These are phyloP conservation scores for Gardenia jasminoides DNA, from an alignment of 257 asterid species.

Conservation along the genomic window DNA sequence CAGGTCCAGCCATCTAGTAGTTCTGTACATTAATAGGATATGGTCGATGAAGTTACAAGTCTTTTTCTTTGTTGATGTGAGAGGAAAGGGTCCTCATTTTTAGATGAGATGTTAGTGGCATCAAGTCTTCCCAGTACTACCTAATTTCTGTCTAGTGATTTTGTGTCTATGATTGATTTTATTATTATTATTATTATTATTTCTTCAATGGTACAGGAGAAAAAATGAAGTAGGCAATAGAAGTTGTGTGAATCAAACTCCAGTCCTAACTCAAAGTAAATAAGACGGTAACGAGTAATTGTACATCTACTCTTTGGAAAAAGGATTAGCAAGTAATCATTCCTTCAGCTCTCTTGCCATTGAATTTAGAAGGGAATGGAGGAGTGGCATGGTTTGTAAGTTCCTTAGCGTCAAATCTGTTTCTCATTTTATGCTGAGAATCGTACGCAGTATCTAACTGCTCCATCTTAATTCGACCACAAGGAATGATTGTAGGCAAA, in stretches of 20 bases:
- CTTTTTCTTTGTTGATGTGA: not conserved
- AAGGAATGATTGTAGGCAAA: no score
- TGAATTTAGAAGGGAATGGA: not conserved
- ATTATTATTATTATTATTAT: not conserved
- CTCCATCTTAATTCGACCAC: no score
- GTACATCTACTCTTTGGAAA: not conserved
- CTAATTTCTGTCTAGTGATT: not conserved
- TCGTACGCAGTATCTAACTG: no score
- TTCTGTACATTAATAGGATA: not conserved
- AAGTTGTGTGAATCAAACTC: not conserved
- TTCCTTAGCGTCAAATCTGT: no score
- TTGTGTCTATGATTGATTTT: not conserved
- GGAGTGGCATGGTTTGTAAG: not conserved
- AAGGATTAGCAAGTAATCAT: not conserved
- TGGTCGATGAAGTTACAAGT: not conserved
- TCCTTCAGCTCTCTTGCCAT: not conserved
- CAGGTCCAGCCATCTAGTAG: not conserved
- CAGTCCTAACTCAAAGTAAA: not conserved
- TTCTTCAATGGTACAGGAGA: not conserved
- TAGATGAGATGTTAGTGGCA: not conserved
- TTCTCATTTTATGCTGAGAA: no score
- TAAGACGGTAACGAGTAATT: not conserved
- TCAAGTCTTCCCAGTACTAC: not conserved
- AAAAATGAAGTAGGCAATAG: not conserved
- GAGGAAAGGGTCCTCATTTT: not conserved